A percentile compares a stretch with the other conserved stretches of the same genome.
These are phyloP conservation scores for Capronia epimyces DNA, from an alignment of 2,329 filamentous ascomycete species.

Conservation along the genomic window DNA sequence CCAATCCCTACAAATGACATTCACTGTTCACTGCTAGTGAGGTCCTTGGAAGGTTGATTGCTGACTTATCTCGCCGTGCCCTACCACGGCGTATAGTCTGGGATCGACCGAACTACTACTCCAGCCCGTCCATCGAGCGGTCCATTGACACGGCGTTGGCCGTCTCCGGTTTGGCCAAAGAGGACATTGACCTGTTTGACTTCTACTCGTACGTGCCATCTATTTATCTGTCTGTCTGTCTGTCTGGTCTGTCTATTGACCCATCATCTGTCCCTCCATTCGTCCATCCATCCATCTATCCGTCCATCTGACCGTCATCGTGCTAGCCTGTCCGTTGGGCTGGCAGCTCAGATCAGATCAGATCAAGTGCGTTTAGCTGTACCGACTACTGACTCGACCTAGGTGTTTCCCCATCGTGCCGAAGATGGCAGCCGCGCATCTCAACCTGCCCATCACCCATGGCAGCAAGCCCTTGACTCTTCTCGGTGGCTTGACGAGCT, in stretches of 20 bases:
- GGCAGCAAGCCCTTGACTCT: slow-evolving; percentile 53
- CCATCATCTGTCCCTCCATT: not conserved
- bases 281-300: not conserved
- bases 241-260: too few species aligned
- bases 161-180: slow-evolving; percentile 43
- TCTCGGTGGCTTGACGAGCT: slow-evolving; percentile 61
- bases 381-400: not conserved
- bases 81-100: slow-evolving; percentile 47
- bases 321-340: too few species aligned
- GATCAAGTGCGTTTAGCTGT: too few species aligned
- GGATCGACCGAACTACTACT: slow-evolving; percentile 55
- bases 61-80: not conserved
- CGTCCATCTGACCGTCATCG: too few species aligned
- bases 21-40: too few species aligned
- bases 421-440: slow-evolving; percentile 58
- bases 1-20: too few species aligned
- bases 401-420: slow-evolving; percentile 66
- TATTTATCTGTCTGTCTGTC: not conserved
- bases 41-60: too few species aligned
- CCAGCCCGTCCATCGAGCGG: slow-evolving; percentile 53
- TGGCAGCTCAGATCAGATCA: too few species aligned
- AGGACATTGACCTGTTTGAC: slow-evolving; percentile 57
- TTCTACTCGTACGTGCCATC: slow-evolving; percentile 53
- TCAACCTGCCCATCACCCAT: slow-evolving; percentile 48
- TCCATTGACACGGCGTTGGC: slow-evolving; percentile 53